These are phyloP conservation scores for Zygosaccharomyces sapae DNA, from an alignment of 1,139 yeast genomes.

Conservation along the genomic window DNA sequence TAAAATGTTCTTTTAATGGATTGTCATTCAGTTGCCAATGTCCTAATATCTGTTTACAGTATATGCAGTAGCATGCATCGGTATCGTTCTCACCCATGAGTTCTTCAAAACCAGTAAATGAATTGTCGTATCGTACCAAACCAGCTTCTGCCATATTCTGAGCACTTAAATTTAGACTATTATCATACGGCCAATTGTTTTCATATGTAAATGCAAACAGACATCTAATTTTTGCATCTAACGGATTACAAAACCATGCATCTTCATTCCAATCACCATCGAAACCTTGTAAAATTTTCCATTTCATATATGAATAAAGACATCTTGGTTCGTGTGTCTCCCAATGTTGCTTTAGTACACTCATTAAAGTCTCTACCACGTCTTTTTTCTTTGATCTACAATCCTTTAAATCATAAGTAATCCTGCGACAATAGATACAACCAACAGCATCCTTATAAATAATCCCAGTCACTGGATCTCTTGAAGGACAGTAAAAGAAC, in stretches of 20 bases:
- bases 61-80: slow-evolving; percentile 28
- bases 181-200: slow-evolving; percentile 16
- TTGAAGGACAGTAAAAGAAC: slow-evolving; percentile 58
- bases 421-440: slow-evolving; percentile 58
- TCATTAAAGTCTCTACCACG: slow-evolving; percentile 24
- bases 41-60: slow-evolving; percentile 22
- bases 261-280: slow-evolving; percentile 22
- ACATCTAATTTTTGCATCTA: slow-evolving; percentile 10
- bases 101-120: slow-evolving; percentile 22
- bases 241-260: slow-evolving; percentile 21
- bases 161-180: slow-evolving; percentile 8
- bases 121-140: slow-evolving; percentile 26
- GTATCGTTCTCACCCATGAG: slow-evolving; percentile 11
- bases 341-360: slow-evolving; percentile 26
- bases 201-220: slow-evolving; percentile 21
- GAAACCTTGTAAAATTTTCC: slow-evolving; percentile 11
- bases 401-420: slow-evolving; percentile 25
- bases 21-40: slow-evolving; percentile 22
- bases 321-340: slow-evolving; percentile 9
- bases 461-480: slow-evolving; percentile 12
- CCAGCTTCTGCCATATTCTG: slow-evolving; percentile 27
- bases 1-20: slow-evolving; percentile 22
- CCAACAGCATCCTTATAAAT: slow-evolving; percentile 45
- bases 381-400: slow-evolving; percentile 28
- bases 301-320: slow-evolving; percentile 15